Evolutionary conservation across 495 filamentous ascomycete genomes (phyloP), one percentile per base, ranked within the genome.

Genomic region (Friedmanniomyces simplex): DNA sequence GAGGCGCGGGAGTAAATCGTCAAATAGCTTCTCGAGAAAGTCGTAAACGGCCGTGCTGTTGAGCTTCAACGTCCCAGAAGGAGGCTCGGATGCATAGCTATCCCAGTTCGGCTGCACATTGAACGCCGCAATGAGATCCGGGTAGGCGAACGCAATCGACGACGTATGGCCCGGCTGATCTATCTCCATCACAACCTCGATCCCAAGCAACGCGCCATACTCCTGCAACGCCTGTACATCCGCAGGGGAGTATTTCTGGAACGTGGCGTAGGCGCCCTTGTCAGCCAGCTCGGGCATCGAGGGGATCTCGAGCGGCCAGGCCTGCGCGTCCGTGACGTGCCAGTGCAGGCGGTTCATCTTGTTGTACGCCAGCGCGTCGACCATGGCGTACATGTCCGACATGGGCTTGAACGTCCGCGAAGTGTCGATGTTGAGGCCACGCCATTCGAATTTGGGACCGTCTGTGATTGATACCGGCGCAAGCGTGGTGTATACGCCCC

Each of bases 151-250:
- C 28, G 73, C 74, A 43, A 87, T 83, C 18, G 77, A 65, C 0
- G 82, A 77, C 12, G 87, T 88, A 69, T 93, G 88, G 25, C 88
- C 88, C 7, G 88, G 88, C 77, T 84, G 84, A 63, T 93, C 88
- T 56, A 87, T 86, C 69, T 91, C 88, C 25, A 90, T 70, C 64
- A 85, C 79, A 3, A 90, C 79, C 65, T 88, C 73, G 8, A 93
- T 76, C 24, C 88, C 88, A 14, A 82, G 79, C 48, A 78, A 64
- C 18, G 77, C 71, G 13, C 80, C 88, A 67, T 85, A 88, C 49
- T 73, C 71, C 57, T 91, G 83, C 47, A 93, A 78, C 0, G 68
- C 59, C n/a, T 73, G 64, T 11, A 91, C 65, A 57, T 88, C 81
- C 2, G 57, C 65, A 0, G 85, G 76, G n/a, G 76, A 78, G 68